Evolutionary conservation across 176 grass and related monocot genomes (phyloP).

Genomic region (Phyllostachys edulis): DNA sequence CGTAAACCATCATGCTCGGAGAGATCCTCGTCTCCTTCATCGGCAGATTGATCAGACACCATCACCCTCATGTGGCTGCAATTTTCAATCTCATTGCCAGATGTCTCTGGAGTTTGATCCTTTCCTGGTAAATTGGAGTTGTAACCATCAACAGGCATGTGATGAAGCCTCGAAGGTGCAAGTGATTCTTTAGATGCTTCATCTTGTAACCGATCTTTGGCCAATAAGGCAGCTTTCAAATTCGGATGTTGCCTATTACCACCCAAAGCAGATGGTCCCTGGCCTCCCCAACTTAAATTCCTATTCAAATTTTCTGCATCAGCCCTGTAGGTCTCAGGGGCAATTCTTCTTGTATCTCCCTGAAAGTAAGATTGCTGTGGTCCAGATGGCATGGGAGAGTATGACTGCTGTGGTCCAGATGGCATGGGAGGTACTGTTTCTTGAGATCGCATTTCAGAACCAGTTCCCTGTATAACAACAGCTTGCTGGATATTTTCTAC

Average conservation of each 20-base stretch:
- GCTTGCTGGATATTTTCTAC: conserved; percentile 56
- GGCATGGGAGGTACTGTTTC: conserved; percentile 39
- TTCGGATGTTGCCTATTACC: conserved; percentile 38
- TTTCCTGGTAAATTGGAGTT: conserved; percentile 46
- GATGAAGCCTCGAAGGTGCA: conserved; percentile 26
- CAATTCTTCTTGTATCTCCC: conserved; percentile 41
- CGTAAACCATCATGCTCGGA: conserved; percentile 58
- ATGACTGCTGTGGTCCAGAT: conserved; percentile 30
- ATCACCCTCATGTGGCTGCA: conserved; percentile 29
- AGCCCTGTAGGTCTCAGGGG: conserved; percentile 32
- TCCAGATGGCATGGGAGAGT: neutral
- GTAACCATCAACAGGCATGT: conserved; percentile 50
- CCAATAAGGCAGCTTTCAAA: conserved; percentile 29
- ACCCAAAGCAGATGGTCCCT: conserved; percentile 44
- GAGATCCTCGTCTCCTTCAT: conserved; percentile 63
- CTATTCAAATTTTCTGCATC: conserved; percentile 47
- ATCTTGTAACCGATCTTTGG: conserved; percentile 30
- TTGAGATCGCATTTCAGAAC: conserved; percentile 46
- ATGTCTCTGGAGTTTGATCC: conserved; percentile 43
- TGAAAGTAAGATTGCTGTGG: neutral
- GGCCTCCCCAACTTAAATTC: conserved; percentile 42
- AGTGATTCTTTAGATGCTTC: conserved; percentile 50
- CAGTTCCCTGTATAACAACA: conserved; percentile 35
- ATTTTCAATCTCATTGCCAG: conserved; percentile 52
- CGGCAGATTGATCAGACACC: conserved; percentile 50